phyloP scores from a whole-genome alignment of 805 yeast species.

The Lachancea meyersii region DNA sequence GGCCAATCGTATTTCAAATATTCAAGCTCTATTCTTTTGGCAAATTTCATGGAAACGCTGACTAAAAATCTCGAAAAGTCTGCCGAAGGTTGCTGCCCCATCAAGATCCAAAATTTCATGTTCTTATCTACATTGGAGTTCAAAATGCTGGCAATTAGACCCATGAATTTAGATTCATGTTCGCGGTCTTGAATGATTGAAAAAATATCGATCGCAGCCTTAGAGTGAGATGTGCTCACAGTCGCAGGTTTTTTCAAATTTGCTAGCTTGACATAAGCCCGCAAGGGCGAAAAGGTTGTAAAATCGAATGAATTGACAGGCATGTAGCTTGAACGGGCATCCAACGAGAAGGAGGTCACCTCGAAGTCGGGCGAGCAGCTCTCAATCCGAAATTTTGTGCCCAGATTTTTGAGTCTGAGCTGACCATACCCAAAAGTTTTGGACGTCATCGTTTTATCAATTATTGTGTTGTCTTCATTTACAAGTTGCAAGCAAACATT shows the following conservation, averaged over 20 bases:
- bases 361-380: slow-evolving; percentile 20
- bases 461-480: slow-evolving; percentile 14
- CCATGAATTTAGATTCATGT: slow-evolving; percentile 15
- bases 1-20: slow-evolving; percentile 92
- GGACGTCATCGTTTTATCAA: slow-evolving; percentile 65
- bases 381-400: slow-evolving; percentile 12
- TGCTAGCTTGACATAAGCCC: slow-evolving; percentile 17
- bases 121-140: not conserved
- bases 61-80: slow-evolving; percentile 40
- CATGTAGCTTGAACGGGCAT: slow-evolving; percentile 24
- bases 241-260: not conserved
- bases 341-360: slow-evolving; percentile 20
- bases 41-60: slow-evolving; percentile 8
- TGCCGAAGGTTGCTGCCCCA: not conserved
- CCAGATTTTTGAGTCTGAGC: slow-evolving; percentile 30
- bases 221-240: not conserved
- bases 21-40: slow-evolving; percentile 41
- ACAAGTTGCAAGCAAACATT: slow-evolving; percentile 51
- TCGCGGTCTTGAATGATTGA: slow-evolving; percentile 15
- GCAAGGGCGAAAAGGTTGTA: slow-evolving; percentile 15
- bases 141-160: slow-evolving; percentile 12
- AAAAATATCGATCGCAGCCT: slow-evolving; percentile 17
- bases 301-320: slow-evolving; percentile 14
- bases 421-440: slow-evolving; percentile 80
- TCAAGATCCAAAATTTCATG: slow-evolving; percentile 4